Conservation (phyloP, 129 eudicot genomes). For the Flaveria ramosissima region DNA sequence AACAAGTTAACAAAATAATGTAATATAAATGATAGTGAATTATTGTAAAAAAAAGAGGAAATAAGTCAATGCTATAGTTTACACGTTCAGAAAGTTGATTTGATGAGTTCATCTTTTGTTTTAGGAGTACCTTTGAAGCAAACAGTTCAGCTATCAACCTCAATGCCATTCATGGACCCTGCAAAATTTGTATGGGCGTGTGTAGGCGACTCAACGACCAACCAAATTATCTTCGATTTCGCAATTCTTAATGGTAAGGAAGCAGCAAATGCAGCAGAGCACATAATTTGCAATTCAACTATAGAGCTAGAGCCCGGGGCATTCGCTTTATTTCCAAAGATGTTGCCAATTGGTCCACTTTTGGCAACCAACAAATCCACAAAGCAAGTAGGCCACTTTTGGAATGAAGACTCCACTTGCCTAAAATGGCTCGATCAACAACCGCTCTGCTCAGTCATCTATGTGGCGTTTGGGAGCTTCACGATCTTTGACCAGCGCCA, state of each 20-base stretch:
- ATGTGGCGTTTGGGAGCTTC: conserved; percentile 52
- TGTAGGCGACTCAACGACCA: conserved; percentile 23
- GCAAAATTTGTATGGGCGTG: not conserved
- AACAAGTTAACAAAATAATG: too few species aligned
- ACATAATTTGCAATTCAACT: conserved; percentile 5
- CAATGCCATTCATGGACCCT: not conserved
- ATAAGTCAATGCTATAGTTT: too few species aligned
- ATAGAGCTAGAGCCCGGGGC: not conserved
- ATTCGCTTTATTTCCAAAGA: not conserved
- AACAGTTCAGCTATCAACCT: not conserved
- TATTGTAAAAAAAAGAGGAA: too few species aligned
- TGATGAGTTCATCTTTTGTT: not conserved
- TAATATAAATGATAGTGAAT: too few species aligned
- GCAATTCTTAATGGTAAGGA: not conserved
- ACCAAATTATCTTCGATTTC: conserved; percentile 27
- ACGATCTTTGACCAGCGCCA: conserved; percentile 39
- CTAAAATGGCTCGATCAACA: conserved; percentile 13
- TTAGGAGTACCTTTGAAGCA: conserved; percentile 35
- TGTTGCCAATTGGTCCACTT: conserved; percentile 39
- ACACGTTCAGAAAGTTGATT: too few species aligned
- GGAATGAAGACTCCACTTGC: conserved; percentile 19
- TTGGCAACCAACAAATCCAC: not conserved
- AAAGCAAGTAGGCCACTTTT: conserved; percentile 6
- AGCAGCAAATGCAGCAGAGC: conserved; percentile 29
- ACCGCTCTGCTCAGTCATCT: not conserved